Base-by-base conservation (phyloP, 1,139 yeast species). In the Debaryomyces robertsiae region DNA sequence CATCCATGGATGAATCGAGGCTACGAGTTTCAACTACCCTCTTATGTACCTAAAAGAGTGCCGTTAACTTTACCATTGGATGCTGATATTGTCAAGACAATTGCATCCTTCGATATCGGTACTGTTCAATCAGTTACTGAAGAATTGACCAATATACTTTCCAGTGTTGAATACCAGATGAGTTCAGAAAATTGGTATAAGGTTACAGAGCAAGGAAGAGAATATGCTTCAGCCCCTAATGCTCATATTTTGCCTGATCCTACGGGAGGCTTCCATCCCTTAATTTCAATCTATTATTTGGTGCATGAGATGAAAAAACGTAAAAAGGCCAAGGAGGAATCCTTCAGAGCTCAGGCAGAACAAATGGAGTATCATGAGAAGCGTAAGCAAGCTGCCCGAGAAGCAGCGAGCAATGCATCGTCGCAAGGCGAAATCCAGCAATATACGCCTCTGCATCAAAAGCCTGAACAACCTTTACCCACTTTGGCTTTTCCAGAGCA, bases 1-100 rank as follows among this genome's bases (percentile, higher is more conserved):
- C 98, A 93, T 54, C 97, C 96, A 2, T 93, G 99, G 99, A 85
- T 94, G 89, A 77, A 75, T 45, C 83, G 84, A 58, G 97, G 97
- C 13, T 90, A 80, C 57, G 96, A 90, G 45, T 78, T 77, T 34
- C 77, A 84, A 0, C 83, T 88, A 2, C 77, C 82, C 5, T 81
- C 82, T 36, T 84, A 82, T 58, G 64, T 93, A 29, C 96, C 98
- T 0, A 76, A 73, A 40, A 73, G 98, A 53, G 63, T 69, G 3
- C 98, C 98, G 3, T 65, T 94, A 41, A 67, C 77, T 1, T 61
- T 83, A 19, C 95, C 96, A 0, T 69, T 94, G 38, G 90, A 90
- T 58, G 75, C 76, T 0, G 76, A 71, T 1, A 85, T 91, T 16
- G 69, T 93, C 19, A 75, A 75, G 44, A 87, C 88, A 44, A 89